Percentiles rank a stretch among this genome's conserved stretches.
Evolutionary conservation across 257 asterid genomes (phyloP).

Genomic region (Leptodermis oblonga): DNA sequence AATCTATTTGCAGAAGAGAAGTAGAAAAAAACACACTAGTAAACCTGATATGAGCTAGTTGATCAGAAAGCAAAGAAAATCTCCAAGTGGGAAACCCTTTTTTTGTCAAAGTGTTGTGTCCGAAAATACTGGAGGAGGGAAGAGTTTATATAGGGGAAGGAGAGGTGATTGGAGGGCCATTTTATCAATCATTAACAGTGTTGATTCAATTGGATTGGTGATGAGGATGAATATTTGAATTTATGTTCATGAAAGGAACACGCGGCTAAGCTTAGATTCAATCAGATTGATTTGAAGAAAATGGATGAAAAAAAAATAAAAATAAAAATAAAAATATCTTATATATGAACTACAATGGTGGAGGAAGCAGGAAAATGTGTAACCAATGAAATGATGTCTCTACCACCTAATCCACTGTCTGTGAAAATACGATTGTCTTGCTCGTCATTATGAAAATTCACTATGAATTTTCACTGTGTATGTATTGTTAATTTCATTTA

Average conservation of each 20-base stretch:
- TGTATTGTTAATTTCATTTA: too few relatives aligned
- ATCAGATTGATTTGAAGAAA: constrained; percentile 35
- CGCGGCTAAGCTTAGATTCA: constrained; percentile 30
- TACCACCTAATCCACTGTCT: too few relatives aligned
- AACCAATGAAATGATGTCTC: too few relatives aligned
- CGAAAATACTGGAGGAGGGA: constrained; percentile 33
- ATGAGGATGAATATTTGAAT: constrained; percentile 11
- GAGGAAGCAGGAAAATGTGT: too few relatives aligned
- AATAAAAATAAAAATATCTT: too few relatives aligned
- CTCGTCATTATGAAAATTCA: too few relatives aligned
- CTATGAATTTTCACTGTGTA: too few relatives aligned
- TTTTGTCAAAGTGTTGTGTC: constrained; percentile 10
- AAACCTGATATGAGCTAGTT: neutral
- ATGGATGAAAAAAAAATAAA: too few relatives aligned
- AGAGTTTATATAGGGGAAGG: constrained; percentile 29
- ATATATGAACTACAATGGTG: too few relatives aligned
- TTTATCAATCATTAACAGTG: constrained; percentile 8
- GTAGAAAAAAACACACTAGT: neutral
- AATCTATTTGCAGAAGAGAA: too few relatives aligned
- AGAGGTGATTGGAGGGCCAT: neutral
- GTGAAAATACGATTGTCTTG: too few relatives aligned
- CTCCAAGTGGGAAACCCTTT: neutral
- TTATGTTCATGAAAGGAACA: constrained; percentile 39
- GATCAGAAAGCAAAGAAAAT: neutral
- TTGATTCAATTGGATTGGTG: neutral